Evolutionary conservation across 768 basidiomycete genomes (phyloP).

Genomic region (Hysterangium stoloniferum): DNA sequence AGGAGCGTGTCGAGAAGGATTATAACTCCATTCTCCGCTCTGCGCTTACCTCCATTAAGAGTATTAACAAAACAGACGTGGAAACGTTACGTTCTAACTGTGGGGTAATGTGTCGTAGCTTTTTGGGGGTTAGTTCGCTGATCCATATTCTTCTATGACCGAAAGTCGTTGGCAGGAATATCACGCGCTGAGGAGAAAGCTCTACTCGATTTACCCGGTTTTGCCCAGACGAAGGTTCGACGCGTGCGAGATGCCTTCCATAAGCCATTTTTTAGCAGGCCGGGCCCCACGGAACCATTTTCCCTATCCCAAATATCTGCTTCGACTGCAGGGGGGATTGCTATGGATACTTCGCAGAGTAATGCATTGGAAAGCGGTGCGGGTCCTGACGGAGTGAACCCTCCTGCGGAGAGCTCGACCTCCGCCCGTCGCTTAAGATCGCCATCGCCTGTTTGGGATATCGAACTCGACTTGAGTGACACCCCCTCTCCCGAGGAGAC

Average conservation of each 20-base stretch:
- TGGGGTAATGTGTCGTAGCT: constrained; percentile 52
- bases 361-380: neutral
- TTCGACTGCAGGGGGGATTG: neutral
- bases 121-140: neutral
- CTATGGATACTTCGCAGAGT: neutral
- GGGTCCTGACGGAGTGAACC: neutral
- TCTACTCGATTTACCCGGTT: constrained; percentile 79
- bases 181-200: constrained; percentile 64
- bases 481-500: neutral
- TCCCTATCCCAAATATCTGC: neutral
- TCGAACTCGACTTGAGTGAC: constrained; percentile 44
- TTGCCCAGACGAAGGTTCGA: constrained; percentile 90
- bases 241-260: constrained; percentile 88
- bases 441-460: constrained; percentile 65
- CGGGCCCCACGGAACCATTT: constrained; percentile 19
- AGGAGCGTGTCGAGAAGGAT: constrained; percentile 88
- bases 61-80: constrained; percentile 97
- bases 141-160: neutral
- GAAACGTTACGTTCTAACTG: constrained; percentile 87
- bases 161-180: constrained; percentile 81
- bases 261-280: constrained; percentile 55
- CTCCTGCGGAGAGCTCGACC: constrained; percentile 7
- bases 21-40: constrained; percentile 75
- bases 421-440: constrained; percentile 23
- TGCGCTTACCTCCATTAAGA: constrained; percentile 80